phyloP scores from a whole-genome alignment of 345 rosid species.

The Rubroshorea leprosula region DNA sequence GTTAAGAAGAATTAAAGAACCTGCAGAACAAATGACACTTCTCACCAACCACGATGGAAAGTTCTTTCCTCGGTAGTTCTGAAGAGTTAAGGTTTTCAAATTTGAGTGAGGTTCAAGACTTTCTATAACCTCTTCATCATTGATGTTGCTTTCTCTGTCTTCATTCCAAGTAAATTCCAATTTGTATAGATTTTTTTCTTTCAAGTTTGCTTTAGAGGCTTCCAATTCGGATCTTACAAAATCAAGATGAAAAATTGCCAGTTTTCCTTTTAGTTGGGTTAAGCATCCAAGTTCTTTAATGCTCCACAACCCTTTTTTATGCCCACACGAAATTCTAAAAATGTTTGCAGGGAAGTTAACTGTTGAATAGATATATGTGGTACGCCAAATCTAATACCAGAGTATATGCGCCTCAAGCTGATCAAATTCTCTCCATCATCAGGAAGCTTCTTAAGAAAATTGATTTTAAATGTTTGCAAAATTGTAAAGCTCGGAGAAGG shows the following conservation, averaged over 20 bases:
- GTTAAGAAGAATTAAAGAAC: not conserved
- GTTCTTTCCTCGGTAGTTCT: conserved; percentile 7
- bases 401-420: not conserved
- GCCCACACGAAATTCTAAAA: conserved; percentile 3
- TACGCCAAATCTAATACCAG: too few relatives aligned
- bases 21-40: not conserved
- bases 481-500: conserved; percentile 11
- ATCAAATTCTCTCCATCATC: not conserved
- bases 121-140: conserved; percentile 20
- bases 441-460: not conserved
- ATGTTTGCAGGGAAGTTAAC: conserved; percentile 2
- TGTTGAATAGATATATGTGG: not conserved
- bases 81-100: conserved; percentile 9
- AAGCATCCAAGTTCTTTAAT: not conserved
- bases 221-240: conserved; percentile 11
- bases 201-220: conserved; percentile 14
- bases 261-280: not conserved
- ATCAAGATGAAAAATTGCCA: not conserved
- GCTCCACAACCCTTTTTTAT: not conserved
- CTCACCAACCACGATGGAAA: conserved; percentile 2
- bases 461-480: not conserved
- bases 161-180: not conserved
- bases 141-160: conserved; percentile 3
- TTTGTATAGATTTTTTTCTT: not conserved
- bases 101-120: conserved; percentile 11